Base-by-base conservation (phyloP, 2,329 filamentous ascomycete species). In the Fusarium tjaetaba region DNA sequence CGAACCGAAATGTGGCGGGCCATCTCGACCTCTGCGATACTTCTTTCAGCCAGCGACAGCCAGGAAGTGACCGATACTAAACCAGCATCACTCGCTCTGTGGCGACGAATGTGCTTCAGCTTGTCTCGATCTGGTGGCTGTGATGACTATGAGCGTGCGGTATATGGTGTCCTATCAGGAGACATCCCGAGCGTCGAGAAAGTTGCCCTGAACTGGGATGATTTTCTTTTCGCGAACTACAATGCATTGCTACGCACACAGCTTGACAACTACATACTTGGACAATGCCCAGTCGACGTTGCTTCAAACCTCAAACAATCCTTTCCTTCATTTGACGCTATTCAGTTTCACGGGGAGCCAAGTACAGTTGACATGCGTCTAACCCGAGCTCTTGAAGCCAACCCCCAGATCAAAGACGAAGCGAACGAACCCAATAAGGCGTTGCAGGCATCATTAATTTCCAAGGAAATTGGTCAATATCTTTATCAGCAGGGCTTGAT, bases 1-100 rank as follows among this genome's bases (percentile, higher is more conserved):
- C 89, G 93, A 67, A 94, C 94, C 15, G 95, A 98, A 83, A 89
- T 92, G 70, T 99, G 96, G 96, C 91, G 96, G 70, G 94, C 94
- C 46, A 88, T 96, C 41, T 93, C 93, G 68, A 89, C 98, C 78
- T 94, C 93, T 28, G 93, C 92, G 24, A 85, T 93, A 70, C 88
- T 91, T n/a, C 84, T 92, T 41, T 86, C 88, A 20, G 79, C 84
- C 46, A 82, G 86, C 49, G 86, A 87, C 39, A 82, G 84, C 39
- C 83, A 86, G 51, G 78, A 82, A 20, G 75, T 74, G 20, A 60
- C 75, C 3, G 83, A 86, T 56, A 71, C 68, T 28, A 79, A 81
- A 20, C 82, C 84, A 4, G 82, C 84, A 41, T 85, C 89, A 1
- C 83, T 88, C 26, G 84, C 88, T n/a, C 84, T 95, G 9, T 97